Percentiles rank a stretch among this genome's conserved stretches.
Conservation (phyloP, 768 basidiomycete species). For the Collybiopsis luxurians region DNA sequence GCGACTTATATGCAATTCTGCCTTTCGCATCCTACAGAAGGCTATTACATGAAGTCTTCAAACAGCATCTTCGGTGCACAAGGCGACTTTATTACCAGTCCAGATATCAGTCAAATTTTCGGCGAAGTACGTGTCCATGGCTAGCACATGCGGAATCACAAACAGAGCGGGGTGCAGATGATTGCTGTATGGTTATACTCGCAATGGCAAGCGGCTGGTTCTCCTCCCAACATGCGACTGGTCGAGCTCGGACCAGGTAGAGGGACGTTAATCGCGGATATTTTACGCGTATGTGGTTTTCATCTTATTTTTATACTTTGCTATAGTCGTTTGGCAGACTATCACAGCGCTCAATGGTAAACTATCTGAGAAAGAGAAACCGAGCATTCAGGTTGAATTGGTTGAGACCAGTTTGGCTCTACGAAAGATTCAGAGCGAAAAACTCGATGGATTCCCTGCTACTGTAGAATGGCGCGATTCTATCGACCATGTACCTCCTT, state of each 20-base stretch:
- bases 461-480: constrained; percentile 70
- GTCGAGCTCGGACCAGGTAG: constrained; percentile 94
- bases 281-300: constrained; percentile 65
- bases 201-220: constrained; percentile 62
- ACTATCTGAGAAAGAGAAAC: not conserved
- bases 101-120: constrained; percentile 94
- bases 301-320: not conserved
- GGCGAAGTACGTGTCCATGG: constrained; percentile 71
- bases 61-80: constrained; percentile 78
- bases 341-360: not conserved
- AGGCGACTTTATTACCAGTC: constrained; percentile 96
- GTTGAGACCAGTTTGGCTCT: constrained; percentile 79
- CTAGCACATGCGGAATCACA: not conserved
- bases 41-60: constrained; percentile 83
- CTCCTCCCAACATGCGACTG: constrained; percentile 53
- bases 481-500: constrained; percentile 60
- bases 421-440: constrained; percentile 57
- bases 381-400: constrained; percentile 56
- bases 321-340: not conserved
- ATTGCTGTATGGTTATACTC: constrained; percentile 84
- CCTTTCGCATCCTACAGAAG: constrained; percentile 83
- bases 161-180: constrained; percentile 49
- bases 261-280: constrained; percentile 89
- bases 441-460: constrained; percentile 34
- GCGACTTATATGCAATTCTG: constrained; percentile 92